Base-by-base conservation (phyloP, 306 rosid genomes). In the Quercus engelmannii region DNA sequence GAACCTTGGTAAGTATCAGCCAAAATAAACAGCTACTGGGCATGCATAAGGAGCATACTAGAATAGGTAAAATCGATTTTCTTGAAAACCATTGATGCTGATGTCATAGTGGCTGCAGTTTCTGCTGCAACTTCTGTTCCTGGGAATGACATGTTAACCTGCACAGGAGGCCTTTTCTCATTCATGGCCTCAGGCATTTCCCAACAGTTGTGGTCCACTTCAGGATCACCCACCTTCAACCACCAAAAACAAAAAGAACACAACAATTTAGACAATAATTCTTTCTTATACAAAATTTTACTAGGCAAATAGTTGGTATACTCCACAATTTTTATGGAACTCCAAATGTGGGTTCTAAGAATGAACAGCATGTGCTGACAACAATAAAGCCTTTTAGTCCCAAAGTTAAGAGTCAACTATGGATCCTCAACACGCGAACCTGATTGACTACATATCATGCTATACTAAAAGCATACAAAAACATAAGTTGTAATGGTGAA, bases 51-150 rank as follows among this genome's bases (percentile, higher is more conserved):
- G 61, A 90, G 90, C 85, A 82, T 59, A 13, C 78, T 43, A n/a
- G 93, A 92, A 72, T 90, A 89, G 5, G 89, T 23, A 14, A 71
- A 71, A 74, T 90, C 52, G 19, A 65, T 71, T 20, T 80, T 55
- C 85, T 80, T 87, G 82, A 89, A 92, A 69, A 89, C 92, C 7
- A 90, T 85, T 81, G 95, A 89, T 30, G 95, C 90, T 3, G 94
- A 86, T 43, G 97, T 92, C 84, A 92, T 75, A 43, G 95, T 90
- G 31, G 95, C 97, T 4, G 93, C 90, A 11, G 93, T 89, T 87
- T 92, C 93, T 23, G 97, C 97, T 9, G 88, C 93, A 71, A 88
- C 89, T 62, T 92, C 97, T 81, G 95, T 78, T 83, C 97, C 92
- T n/a, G 94, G 97, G 76, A 73, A 87, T 5, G 92, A 83, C 82